Evolutionary conservation across 257 asterid genomes (phyloP).

Genomic region (Linderniella brevidens): DNA sequence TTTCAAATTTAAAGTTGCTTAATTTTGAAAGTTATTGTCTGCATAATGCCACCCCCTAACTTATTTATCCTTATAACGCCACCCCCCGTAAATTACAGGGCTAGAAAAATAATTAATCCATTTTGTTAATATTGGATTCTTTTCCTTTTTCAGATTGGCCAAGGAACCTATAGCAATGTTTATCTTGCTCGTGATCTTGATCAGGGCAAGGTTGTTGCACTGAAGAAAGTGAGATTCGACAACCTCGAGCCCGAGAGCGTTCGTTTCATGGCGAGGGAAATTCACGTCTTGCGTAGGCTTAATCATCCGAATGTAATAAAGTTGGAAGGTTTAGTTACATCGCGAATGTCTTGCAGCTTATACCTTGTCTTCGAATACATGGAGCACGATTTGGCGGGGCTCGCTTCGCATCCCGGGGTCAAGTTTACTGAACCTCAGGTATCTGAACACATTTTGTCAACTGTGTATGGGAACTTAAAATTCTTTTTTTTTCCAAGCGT

Average conservation of each 20-base stretch:
- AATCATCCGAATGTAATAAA: slow-evolving; percentile 83
- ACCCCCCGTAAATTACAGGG: too few relatives aligned
- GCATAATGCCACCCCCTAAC: too few relatives aligned
- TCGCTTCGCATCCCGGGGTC: slow-evolving; percentile 71
- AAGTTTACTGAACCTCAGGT: slow-evolving; percentile 91
- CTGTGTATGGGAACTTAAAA: too few relatives aligned
- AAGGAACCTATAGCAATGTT: slow-evolving; percentile 91
- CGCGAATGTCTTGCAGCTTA: slow-evolving; percentile 91
- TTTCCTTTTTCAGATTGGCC: slow-evolving; percentile 56
- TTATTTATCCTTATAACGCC: too few relatives aligned
- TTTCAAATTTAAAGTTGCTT: too few relatives aligned
- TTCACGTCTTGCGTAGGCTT: slow-evolving; percentile 72
- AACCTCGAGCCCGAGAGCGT: too few relatives aligned
- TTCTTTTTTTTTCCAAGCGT: too few relatives aligned
- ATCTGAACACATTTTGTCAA: too few relatives aligned
- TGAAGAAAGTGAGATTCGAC: slow-evolving; percentile 92
- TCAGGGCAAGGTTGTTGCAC: slow-evolving; percentile 74
- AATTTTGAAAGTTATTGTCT: too few relatives aligned
- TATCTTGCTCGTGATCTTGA: slow-evolving; percentile 91
- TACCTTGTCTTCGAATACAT: slow-evolving; percentile 89
- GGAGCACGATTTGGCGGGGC: slow-evolving; percentile 97
- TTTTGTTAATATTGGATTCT: too few relatives aligned
- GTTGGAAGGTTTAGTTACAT: slow-evolving; percentile 87
- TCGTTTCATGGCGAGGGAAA: slow-evolving; percentile 98
- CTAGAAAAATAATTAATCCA: too few relatives aligned